Conservation (phyloP, 768 basidiomycete genomes). For the Suillus subalutaceus region DNA sequence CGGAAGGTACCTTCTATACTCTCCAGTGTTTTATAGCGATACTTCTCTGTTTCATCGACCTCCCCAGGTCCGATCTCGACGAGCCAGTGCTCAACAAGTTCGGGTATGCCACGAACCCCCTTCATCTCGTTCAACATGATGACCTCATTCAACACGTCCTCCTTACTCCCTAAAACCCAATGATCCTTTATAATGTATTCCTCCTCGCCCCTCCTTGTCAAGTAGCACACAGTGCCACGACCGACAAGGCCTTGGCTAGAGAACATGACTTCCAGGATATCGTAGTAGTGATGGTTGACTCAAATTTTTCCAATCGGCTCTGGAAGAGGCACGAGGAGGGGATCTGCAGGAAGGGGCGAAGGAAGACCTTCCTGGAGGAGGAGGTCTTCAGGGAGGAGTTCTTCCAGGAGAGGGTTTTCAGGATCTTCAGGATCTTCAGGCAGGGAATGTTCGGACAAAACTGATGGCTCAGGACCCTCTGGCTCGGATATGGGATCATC, state of each 20-base stretch:
- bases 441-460: no score
- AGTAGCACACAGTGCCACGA: background rate
- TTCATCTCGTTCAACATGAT: conserved; percentile 10
- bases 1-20: background rate
- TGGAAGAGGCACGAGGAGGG: background rate
- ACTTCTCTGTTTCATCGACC: background rate
- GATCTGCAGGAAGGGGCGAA: no score
- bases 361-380: no score
- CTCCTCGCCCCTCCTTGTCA: background rate
- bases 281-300: background rate
- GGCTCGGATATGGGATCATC: no score
- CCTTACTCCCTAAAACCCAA: conserved; percentile 8
- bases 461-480: no score
- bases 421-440: no score
- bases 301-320: background rate
- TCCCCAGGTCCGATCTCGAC: background rate
- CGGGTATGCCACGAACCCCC: conserved; percentile 5
- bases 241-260: conserved; percentile 3
- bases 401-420: no score
- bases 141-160: conserved; percentile 7
- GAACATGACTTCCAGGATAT: background rate
- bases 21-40: background rate
- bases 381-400: background rate
- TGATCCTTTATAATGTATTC: conserved; percentile 11
- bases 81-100: conserved; percentile 6